Conservation (phyloP, 1,284 basidiomycete genomes). For the Marasmius oreades region DNA sequence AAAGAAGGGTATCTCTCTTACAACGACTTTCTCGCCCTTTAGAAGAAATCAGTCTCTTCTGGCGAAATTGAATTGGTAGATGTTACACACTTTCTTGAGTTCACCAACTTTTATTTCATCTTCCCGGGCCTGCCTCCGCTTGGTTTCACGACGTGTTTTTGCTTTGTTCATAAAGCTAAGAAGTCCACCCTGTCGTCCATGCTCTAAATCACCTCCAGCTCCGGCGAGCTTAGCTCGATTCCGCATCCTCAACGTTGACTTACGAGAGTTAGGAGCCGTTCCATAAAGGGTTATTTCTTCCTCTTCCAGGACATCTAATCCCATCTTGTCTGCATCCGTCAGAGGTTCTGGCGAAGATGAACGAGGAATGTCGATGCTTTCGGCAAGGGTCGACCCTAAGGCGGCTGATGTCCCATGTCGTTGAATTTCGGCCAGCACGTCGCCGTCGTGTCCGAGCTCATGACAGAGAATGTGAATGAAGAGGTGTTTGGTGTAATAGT, state of each 20-base stretch:
- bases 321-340: slow-evolving; percentile 19
- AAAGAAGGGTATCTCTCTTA: slow-evolving; percentile 55
- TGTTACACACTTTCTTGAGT: slow-evolving; percentile 38
- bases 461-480: slow-evolving; percentile 65
- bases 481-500: slow-evolving; percentile 68
- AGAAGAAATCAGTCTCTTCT: neutral
- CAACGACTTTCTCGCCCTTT: slow-evolving; percentile 50
- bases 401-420: slow-evolving; percentile 7
- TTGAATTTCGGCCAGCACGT: slow-evolving; percentile 15
- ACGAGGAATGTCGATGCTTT: slow-evolving; percentile 30
- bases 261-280: slow-evolving; percentile 1
- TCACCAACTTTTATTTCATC: slow-evolving; percentile 39
- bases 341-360: slow-evolving; percentile 37
- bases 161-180: slow-evolving; percentile 5
- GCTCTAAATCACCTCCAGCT: slow-evolving; percentile 5
- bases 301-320: slow-evolving; percentile 6
- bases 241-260: slow-evolving; percentile 6
- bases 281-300: slow-evolving; percentile 18
- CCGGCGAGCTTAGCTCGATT: neutral
- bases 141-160: neutral
- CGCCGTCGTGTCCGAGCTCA: slow-evolving; percentile 35
- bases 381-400: slow-evolving; percentile 25
- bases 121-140: slow-evolving; percentile 9
- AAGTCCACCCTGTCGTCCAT: neutral
- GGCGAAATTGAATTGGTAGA: neutral